Base-by-base conservation (phyloP, 2,329 filamentous ascomycete genomes). In the Colletotrichum brevisporum region DNA sequence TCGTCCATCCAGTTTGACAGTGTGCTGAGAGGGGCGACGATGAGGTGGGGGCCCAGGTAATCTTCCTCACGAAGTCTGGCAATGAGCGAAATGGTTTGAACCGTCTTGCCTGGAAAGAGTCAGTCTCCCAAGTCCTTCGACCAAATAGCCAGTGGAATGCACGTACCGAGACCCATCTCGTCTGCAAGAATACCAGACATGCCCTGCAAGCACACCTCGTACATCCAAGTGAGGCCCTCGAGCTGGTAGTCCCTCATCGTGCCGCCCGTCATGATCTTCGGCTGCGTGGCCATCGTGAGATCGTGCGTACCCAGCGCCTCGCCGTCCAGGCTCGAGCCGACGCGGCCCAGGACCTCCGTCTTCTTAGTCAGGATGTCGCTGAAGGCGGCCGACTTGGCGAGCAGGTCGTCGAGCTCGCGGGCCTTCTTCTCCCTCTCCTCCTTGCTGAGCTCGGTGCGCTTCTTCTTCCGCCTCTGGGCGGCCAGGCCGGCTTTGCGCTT, bases 1-100 rank as follows among this genome's bases (percentile, higher is more conserved):
- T 99, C 96, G 50, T 96, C 93, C 50, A 97, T 91, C 96, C 96
- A 99, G 77, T 98, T 99, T 47, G 92, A 94, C 0, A 98, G 87
- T 0, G 96, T 98, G 76, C 94, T 98, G 4, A 98, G 81, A 0
- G 96, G 96, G 0, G 95, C 94, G 6, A 96, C 91, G 61, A 99
- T 94, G 24, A 99, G 81, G 76, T 98, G 97, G 0, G 96, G 96
- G 0, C 96, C 96, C 2, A 88, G 83, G 59, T 96, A 94, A 55
- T 95, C 94, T 73, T 95, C 92, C 75, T 98, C 95, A 73, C 95
- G 90, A 15, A 98, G 83, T 70, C 97, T 90, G 0, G 95, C 95
- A 47, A 97, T 91, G 71, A 97, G 87, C 0, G 94, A 91, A 47
- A 98, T 97, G 0, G 94, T 94, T 76, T 98, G 95, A 1, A 98